These are phyloP conservation scores for Marsdenia floribunda DNA, from an alignment of 257 asterid genomes.

Conservation along the genomic window DNA sequence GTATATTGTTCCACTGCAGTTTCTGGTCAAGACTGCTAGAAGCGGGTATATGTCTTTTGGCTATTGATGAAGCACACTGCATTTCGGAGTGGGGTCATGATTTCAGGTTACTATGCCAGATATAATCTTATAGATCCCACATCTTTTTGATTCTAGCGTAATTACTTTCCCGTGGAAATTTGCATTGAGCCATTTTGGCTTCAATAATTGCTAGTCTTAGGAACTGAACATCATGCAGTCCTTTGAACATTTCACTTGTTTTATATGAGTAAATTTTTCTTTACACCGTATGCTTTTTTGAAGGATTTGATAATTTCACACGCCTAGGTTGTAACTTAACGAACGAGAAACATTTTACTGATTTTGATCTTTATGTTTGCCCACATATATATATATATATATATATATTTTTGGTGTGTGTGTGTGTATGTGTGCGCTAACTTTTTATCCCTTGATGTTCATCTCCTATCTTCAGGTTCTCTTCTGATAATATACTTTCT, in stretches of 20 bases:
- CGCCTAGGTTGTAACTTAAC: no score
- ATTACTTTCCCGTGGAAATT: not conserved
- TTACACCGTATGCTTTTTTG: not conserved
- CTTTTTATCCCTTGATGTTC: not conserved
- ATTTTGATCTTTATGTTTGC: not conserved
- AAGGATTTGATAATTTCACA: not conserved
- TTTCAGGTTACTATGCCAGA: slow-evolving; percentile 48
- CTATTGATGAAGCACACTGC: slow-evolving; percentile 99
- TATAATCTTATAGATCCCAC: not conserved
- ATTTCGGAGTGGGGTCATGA: slow-evolving; percentile 98
- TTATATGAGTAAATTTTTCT: not conserved
- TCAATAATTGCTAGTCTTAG: not conserved
- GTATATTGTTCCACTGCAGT: slow-evolving; percentile 41
- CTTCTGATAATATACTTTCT: slow-evolving; percentile 11
- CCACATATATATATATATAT: no score
- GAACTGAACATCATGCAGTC: not conserved
- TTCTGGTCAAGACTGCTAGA: slow-evolving; percentile 76
- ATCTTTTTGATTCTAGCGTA: not conserved
- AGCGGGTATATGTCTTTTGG: slow-evolving; percentile 76
- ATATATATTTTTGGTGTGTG: no score
- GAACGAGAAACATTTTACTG: slow-evolving; percentile 2
- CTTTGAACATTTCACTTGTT: not conserved
- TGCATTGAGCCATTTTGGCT: not conserved
- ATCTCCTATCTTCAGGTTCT: not conserved
- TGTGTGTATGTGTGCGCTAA: not conserved